Conservation (phyloP, 495 filamentous ascomycete genomes). For the Daldinia caldariorum region DNA sequence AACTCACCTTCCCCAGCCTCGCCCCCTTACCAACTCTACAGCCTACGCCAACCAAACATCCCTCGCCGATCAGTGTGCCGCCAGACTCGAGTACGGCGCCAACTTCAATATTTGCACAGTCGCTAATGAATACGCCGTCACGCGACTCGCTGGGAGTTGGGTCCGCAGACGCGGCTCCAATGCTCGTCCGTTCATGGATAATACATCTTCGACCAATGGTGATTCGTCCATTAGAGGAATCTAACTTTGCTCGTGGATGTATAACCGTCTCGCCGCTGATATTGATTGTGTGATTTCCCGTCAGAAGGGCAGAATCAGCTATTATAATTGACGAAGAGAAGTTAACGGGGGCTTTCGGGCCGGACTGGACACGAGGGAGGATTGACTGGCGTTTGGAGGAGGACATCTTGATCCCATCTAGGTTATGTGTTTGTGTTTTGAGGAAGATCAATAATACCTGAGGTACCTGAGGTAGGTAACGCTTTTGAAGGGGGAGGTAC, state of each 20-base stretch:
- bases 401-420: constrained; percentile 42
- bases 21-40: constrained; percentile 68
- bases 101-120: constrained; percentile 69
- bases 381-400: constrained; percentile 62
- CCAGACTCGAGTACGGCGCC: constrained; percentile 68
- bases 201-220: constrained; percentile 78
- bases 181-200: constrained; percentile 73
- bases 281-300: constrained; percentile 75
- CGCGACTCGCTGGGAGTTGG: constrained; percentile 45
- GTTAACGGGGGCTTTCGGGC: constrained; percentile 71
- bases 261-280: constrained; percentile 78
- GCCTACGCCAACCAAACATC: constrained; percentile 69
- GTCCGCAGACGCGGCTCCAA: constrained; percentile 61
- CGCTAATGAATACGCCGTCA: constrained; percentile 61
- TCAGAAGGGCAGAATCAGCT: constrained; percentile 77
- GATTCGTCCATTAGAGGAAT: constrained; percentile 73
- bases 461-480: too few relatives aligned
- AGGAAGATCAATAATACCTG: neutral
- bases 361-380: constrained; percentile 55
- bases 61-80: constrained; percentile 68
- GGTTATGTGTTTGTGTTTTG: constrained; percentile 1
- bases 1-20: constrained; percentile 70
- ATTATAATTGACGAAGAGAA: constrained; percentile 76
- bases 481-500: neutral
- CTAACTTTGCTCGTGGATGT: constrained; percentile 80